Base-by-base conservation (phyloP, 2,329 filamentous ascomycete species). In the Lasiodiplodia theobromae region DNA sequence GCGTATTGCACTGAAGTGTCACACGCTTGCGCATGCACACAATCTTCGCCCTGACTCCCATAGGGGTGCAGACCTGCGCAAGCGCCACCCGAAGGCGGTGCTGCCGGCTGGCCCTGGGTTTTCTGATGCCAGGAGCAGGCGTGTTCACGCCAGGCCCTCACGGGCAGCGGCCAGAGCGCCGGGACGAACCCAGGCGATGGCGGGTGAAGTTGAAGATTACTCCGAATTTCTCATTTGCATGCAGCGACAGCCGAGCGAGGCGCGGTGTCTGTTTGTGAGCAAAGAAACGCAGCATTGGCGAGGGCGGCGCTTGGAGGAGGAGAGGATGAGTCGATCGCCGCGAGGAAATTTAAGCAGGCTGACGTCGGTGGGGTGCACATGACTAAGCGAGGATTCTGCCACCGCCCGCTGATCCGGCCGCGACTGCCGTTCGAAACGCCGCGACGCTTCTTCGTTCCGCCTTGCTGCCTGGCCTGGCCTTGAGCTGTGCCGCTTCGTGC, bases 181-280 rank as follows among this genome's bases (percentile, higher is more conserved):
- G 51, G 68, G 69, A 69, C 71, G 71, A 70, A 74, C 73, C 44
- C 73, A 73, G 75, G 76, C 77, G 78, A 77, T 80, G 77, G 78
- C 73, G 69, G 82, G 81, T 80, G 78, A 83, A 80, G 77, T 80
- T 93, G 92, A 93, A 94, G 92, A 94, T 90, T 96, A 92, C 93
- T 96, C 93, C 92, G 92, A 96, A 95, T 96, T 96, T 96, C 92
- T 93, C 92, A 94, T 93, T 93, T 94, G 93, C 92, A 51, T 58
- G 16, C 21, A 21, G 52, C 74, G 79, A 76, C 69, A 66, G 67
- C 74, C 74, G 25, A 25, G 25, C 12, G 62, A 63, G 71, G 64
- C 72, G 71, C 74, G 77, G 74, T 73, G 82, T 86, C 83, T 81
- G 84, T 92, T 88, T 88, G 92, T 91, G 91, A 91, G 92, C 92